Base-by-base conservation (phyloP, 2,329 filamentous ascomycete species). In the Fusarium sp. region DNA sequence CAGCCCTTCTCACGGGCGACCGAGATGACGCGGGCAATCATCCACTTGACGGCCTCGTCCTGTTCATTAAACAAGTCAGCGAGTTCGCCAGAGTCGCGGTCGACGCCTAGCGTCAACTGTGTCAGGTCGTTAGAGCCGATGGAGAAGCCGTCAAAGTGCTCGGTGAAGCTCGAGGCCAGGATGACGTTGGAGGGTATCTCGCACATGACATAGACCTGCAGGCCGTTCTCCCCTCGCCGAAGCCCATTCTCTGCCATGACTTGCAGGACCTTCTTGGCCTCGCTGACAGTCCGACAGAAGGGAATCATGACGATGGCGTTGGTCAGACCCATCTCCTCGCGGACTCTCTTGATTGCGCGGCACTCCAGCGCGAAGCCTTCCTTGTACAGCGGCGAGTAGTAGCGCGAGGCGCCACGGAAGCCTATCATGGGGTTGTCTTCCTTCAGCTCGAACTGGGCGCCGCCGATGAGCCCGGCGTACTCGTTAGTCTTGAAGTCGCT, bases 401-500 rank as follows among this genome's bases (percentile, higher is more conserved):
- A 84, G 10, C 82, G 80, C 5, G 82, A 83, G 17, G 82, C 82
- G 24, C 83, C 83, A 1, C 82, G 82, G 70, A 84, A 84, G 10
- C 83, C 83, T 9, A 84, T 69, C 82, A 84, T 84, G 2, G 82
- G 83, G 46, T 84, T 84, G 29, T 83, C 81, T 59, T 84, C 82
- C 22, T 77, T 70, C 2, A 80, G 79, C 71, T 84, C 82, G 64
- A 84, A 84, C 62, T 83, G 79, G 4, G 77, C 74, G 22, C 82
- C 83, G 14, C 83, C 83, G 49, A 84, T 79, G 29, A 84, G 82
- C 27, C 77, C 73, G 2, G 81, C 80, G 71, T 84, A 84, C 65
- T 83, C 83, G 64, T 83, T 84, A 4, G 81, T 83, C 68, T 84
- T 84, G 70, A 83, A 84, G 70, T 84, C 82, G 62, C 82, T 84